These are phyloP conservation scores for Hygrophila difformis DNA, from an alignment of 257 asterid species.

Conservation along the genomic window DNA sequence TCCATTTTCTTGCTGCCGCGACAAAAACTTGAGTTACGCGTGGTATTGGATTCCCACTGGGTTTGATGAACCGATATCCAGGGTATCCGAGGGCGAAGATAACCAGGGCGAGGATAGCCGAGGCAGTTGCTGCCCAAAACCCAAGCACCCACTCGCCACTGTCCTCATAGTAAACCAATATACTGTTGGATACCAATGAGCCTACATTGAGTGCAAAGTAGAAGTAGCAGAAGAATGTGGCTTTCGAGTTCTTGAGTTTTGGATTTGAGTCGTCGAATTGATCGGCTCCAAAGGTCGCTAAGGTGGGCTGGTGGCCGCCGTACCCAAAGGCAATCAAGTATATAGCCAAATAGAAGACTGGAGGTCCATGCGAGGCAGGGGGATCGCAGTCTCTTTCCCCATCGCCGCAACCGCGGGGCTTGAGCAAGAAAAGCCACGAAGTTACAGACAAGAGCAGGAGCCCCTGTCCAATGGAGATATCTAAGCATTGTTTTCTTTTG, in stretches of 20 bases:
- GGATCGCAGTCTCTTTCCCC: conserved; percentile 16
- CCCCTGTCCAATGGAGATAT: conserved; percentile 24
- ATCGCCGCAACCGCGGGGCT: conserved; percentile 30
- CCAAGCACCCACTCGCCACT: conserved; percentile 41
- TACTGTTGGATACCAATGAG: conserved; percentile 41
- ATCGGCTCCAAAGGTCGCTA: conserved; percentile 53
- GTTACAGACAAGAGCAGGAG: conserved; percentile 23
- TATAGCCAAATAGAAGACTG: conserved; percentile 32
- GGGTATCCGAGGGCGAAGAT: conserved; percentile 29
- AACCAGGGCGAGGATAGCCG: conserved; percentile 26
- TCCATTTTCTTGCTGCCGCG: conserved; percentile 17
- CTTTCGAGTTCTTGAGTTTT: conserved; percentile 17
- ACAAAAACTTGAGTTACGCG: conserved; percentile 20
- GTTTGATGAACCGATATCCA: conserved; percentile 25
- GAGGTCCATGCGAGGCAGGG: conserved; percentile 16
- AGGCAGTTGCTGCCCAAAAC: conserved; percentile 34
- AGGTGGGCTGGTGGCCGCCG: conserved; percentile 57
- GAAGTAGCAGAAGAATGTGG: conserved; percentile 33
- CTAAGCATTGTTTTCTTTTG: too few relatives aligned
- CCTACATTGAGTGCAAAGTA: conserved; percentile 46
- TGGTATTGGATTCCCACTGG: conserved; percentile 20
- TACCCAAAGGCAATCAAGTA: conserved; percentile 46
- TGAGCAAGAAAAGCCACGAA: conserved; percentile 28
- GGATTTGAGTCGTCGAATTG: conserved; percentile 37
- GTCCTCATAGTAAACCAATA: conserved; percentile 45